These are phyloP conservation scores for Fusarium phyllophilum DNA, from an alignment of 2,329 filamentous ascomycete species.

Conservation along the genomic window DNA sequence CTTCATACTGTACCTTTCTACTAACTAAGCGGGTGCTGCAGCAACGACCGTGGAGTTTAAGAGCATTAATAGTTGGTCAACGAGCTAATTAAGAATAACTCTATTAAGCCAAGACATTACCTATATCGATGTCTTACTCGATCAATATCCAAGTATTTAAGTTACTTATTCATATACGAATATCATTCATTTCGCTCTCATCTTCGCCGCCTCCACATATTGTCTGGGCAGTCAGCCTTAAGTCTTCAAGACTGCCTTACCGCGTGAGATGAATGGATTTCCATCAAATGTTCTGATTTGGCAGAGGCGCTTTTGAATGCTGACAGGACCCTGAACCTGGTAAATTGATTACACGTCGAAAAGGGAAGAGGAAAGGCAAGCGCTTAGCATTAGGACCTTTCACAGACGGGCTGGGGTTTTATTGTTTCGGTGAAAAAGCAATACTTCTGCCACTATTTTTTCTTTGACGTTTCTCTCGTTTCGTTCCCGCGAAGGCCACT, in stretches of 20 bases:
- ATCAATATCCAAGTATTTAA: background rate
- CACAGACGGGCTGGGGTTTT: background rate
- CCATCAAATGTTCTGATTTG: constrained; percentile 22
- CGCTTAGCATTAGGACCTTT: background rate
- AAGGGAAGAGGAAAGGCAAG: background rate
- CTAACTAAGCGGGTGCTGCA: constrained; percentile 17
- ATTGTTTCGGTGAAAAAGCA: background rate
- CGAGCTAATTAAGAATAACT: constrained; percentile 4
- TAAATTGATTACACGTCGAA: constrained; percentile 6
- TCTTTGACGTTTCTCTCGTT: background rate
- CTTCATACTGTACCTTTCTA: background rate
- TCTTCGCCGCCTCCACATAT: background rate
- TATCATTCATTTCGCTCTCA: background rate
- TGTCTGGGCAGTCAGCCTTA: constrained; percentile 30
- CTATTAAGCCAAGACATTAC: background rate
- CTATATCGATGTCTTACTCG: background rate
- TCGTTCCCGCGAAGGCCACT: background rate
- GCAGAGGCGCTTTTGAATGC: constrained; percentile 25
- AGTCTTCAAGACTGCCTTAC: constrained; percentile 26
- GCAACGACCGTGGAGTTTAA: constrained; percentile 21
- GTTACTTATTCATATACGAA: background rate
- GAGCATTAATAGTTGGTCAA: background rate
- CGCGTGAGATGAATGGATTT: constrained; percentile 15
- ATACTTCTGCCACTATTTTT: background rate
- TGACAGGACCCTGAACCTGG: constrained; percentile 26